A percentile compares a stretch with the other conserved stretches of the same genome.
phyloP scores from a whole-genome alignment of 1,284 basidiomycete species.

The Apiotrichum akiyoshidainum region DNA sequence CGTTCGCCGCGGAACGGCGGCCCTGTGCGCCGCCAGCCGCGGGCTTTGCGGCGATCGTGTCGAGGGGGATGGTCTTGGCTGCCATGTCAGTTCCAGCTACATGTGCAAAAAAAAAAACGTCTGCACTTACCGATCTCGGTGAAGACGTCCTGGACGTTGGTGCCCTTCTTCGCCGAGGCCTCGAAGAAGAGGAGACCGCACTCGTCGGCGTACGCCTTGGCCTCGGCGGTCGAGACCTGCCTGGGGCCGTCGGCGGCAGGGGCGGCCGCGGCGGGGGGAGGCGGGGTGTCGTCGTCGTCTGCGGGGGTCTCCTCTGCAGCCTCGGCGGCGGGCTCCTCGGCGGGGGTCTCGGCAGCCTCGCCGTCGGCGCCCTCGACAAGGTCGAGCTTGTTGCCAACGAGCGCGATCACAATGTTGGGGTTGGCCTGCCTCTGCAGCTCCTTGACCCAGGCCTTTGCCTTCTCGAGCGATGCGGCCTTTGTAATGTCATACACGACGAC shows the following conservation, averaged over 20 bases:
- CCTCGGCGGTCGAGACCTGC: constrained; percentile 89
- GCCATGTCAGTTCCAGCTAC: constrained; percentile 4
- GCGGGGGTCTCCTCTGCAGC: constrained; percentile 53
- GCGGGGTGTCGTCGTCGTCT: constrained; percentile 39
- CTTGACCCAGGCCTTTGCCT: constrained; percentile 99
- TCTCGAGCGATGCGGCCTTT: constrained; percentile 76
- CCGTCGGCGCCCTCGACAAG: constrained; percentile 66
- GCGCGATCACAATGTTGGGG: constrained; percentile 97
- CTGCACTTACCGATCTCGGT: constrained; percentile 83
- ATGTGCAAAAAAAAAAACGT: not conserved
- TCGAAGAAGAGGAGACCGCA: constrained; percentile 94
- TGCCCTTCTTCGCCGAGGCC: constrained; percentile 97
- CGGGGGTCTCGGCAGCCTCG: constrained; percentile 16
- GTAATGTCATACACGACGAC: constrained; percentile 98
- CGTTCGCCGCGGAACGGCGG: constrained; percentile 55
- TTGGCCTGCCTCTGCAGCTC: constrained; percentile 98
- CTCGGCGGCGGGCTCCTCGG: constrained; percentile 64
- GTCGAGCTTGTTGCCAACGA: constrained; percentile 93
- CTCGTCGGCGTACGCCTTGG: constrained; percentile 94
- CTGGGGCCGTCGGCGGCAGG: constrained; percentile 63
- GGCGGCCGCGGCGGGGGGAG: constrained; percentile 39
- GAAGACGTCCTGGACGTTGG: constrained; percentile 94
- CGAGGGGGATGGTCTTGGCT: constrained; percentile 96
- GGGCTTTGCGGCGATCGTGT: constrained; percentile 76
- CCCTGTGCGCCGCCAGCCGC: constrained; percentile 59